Evolutionary conservation across 2,329 filamentous ascomycete genomes (phyloP).

Genomic region (Nannizziopsis barbatae): DNA sequence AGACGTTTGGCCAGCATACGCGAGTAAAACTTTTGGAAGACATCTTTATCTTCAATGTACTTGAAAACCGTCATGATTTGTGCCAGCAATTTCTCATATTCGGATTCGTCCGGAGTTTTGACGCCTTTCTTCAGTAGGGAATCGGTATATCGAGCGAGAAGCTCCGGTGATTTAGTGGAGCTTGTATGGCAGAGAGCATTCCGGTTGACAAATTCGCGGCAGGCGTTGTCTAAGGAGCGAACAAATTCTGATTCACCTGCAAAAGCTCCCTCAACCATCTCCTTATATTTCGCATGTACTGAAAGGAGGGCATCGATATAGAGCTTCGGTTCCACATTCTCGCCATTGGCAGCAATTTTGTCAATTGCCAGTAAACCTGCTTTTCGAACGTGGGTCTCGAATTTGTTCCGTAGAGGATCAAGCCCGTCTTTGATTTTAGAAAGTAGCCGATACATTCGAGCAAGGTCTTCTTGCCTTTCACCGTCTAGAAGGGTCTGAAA

Average conservation of each 20-base stretch:
- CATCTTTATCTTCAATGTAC: slow-evolving; percentile 99
- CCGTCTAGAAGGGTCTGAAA: slow-evolving; percentile 91
- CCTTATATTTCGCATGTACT: slow-evolving; percentile 86
- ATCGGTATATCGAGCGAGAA: slow-evolving; percentile 92
- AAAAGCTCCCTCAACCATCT: slow-evolving; percentile 83
- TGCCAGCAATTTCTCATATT: slow-evolving; percentile 74
- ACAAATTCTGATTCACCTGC: slow-evolving; percentile 95
- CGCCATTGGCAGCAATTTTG: slow-evolving; percentile 78
- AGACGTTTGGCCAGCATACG: slow-evolving; percentile 90
- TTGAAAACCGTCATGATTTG: slow-evolving; percentile 99
- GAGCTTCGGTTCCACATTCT: slow-evolving; percentile 87
- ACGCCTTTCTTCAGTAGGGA: slow-evolving; percentile 75
- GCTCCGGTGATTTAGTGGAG: slow-evolving; percentile 85
- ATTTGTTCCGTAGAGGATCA: slow-evolving; percentile 73
- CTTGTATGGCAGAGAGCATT: slow-evolving; percentile 92
- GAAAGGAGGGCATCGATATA: slow-evolving; percentile 93
- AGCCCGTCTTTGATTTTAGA: slow-evolving; percentile 82
- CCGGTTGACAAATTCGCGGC: slow-evolving; percentile 93
- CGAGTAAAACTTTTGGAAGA: slow-evolving; percentile 99
- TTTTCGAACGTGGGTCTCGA: slow-evolving; percentile 86
- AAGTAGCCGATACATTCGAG: slow-evolving; percentile 87
- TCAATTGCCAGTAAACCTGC: slow-evolving; percentile 79
- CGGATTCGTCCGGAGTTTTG: slow-evolving; percentile 84
- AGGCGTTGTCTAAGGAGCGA: slow-evolving; percentile 88
- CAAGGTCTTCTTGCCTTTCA: slow-evolving; percentile 89